Evolutionary conservation across 371 early-diverging fungal species (phyloP).

Genomic region (Lichtheimia ornata): DNA sequence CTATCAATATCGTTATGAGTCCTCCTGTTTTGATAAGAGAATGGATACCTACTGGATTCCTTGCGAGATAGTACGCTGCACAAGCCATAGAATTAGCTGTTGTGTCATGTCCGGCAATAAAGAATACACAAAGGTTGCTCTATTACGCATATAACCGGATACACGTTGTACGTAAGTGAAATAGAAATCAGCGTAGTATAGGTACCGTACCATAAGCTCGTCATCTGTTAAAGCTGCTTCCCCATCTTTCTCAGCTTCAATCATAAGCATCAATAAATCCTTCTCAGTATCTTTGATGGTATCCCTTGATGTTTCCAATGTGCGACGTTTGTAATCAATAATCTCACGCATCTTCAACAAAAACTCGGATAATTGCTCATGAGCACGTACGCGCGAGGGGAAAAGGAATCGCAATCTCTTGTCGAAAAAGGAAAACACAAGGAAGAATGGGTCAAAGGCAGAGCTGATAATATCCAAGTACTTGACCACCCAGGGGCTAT

Average conservation of each 20-base stretch:
- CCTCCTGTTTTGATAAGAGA: neutral
- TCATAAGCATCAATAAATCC: constrained; percentile 52
- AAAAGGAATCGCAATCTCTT: neutral
- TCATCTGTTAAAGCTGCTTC: constrained; percentile 14
- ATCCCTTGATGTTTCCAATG: constrained; percentile 11
- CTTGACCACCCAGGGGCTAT: constrained; percentile 6
- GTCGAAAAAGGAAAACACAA: neutral
- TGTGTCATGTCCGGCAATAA: constrained; percentile 48
- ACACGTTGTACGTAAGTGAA: neutral
- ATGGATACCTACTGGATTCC: neutral
- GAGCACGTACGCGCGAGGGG: constrained; percentile 2
- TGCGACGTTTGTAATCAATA: constrained; percentile 5
- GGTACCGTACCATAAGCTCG: constrained; percentile 16
- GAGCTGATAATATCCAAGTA: constrained; percentile 8
- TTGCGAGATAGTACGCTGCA: constrained; percentile 23
- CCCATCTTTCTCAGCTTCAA: constrained; percentile 23
- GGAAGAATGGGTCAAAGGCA: neutral
- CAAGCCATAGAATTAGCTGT: constrained; percentile 29
- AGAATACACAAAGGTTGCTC: constrained; percentile 30
- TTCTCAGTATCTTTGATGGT: constrained; percentile 27
- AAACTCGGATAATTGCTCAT: neutral
- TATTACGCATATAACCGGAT: neutral
- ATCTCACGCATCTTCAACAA: constrained; percentile 3
- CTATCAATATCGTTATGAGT: neutral
- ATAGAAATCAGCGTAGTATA: neutral